Base-by-base conservation (phyloP, 1,139 yeast genomes). In the Kazachstania sp. region DNA sequence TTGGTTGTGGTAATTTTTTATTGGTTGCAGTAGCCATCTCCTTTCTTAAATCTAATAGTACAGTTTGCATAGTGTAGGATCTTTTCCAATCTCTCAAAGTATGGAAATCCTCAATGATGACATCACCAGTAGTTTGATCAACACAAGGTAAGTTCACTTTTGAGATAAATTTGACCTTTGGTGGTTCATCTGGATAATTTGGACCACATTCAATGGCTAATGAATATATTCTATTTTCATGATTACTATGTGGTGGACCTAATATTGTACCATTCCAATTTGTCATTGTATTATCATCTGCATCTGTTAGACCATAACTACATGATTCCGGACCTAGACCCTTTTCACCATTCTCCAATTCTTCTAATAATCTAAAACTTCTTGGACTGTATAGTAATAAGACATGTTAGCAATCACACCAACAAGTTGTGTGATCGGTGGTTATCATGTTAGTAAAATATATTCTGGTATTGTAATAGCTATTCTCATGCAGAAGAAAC, bases 321-420 rank as follows among this genome's bases (percentile, higher is more conserved):
- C 95, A 90, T 23, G 95, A 85, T 66, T 94, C 97, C 34, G 97
- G 94, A 29, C 98, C 97, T 46, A 86, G 74, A 15, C 98, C 98
- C 66, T 94, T 94, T 65, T 94, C 99, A 45, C 98, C 98, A 63
- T 90, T 92, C 67, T 94, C 99, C 55, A 94, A 75, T 69, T 92
- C 98, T 71, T 92, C 98, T 54, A 92, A 75, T 43, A 92, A 77
- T 63, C 95, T 86, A 69, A 92, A 92, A 66, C 88, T 88, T 68
- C 97, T 80, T 55, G 97, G 97, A 42, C 95, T 86, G 35, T 34
- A 30, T n/a, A 11, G 23, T 38, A 41, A 18, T 13, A 26, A 4
- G 28, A 23, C 28, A 4, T 3, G 8, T 23, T 23, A 7, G 2
- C 6, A 23, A 23, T 12, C n/a, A 53, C 12, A 42, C 3, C 15